Evolutionary conservation across 495 filamentous ascomycete genomes (phyloP), one percentile per base, ranked within the genome.

Genomic region (Annulohypoxylon bovei): DNA sequence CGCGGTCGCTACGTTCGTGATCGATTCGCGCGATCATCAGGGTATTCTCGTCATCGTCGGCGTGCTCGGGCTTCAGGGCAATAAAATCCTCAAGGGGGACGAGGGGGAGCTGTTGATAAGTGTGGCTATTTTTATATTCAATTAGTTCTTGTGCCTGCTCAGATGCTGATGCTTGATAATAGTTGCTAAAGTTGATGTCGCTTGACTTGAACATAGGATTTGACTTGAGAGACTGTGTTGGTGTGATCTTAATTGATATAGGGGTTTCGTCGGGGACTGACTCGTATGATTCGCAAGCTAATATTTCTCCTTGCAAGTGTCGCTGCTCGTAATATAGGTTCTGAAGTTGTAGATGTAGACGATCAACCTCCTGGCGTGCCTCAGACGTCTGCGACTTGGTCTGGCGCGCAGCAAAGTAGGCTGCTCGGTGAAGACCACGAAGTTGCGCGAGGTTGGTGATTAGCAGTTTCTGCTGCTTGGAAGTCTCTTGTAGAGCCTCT

Each of bases 311-410:
- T 47, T 89, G 87, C 64, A 99, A 82, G 80, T 97, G 92, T 63
- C 92, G 85, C 78, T 97, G 93, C 78, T 99, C 95, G 78, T 99
- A 99, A 79, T 96, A 95, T 23, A 99, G 84, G 77, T 99, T 99
- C 78, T 98, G 94, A 27, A 98, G 84, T 76, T 96, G 90, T 18
- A 99, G 86, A 81, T 98, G 94, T 63, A 98, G 84, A 56, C 89
- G 87, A 75, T 99, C 95, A 57, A 98, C 92, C 79, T 97, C 94
- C 76, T 93, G 90, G 23, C 95, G 89, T 30, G 90, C 91, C 76
- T 97, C 93, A 28, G 91, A 90, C 7, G 96, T 98, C 71, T 87
- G 82, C 55, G 89, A 86, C 76, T 98, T 99, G 33, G 94, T 97
- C 60, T 94, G 88, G 62, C 95, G 89, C 35, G 95, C 91, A 16